Evolutionary conservation across 345 rosid genomes (phyloP).

Genomic region (Acer yangbiense): DNA sequence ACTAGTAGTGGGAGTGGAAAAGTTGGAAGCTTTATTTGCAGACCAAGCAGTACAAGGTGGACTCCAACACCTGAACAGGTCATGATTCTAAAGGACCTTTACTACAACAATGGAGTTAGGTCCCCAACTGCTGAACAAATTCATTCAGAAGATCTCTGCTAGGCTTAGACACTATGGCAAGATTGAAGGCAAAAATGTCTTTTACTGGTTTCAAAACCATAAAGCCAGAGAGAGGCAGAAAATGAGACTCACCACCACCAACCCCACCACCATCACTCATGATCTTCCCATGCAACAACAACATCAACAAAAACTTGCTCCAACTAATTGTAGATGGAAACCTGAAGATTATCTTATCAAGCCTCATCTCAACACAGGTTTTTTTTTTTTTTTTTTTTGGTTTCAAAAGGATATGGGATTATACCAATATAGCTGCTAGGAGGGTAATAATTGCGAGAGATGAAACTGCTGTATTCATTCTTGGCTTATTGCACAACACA

Average conservation of each 20-base stretch:
- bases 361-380: conserved; percentile 30
- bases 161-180: conserved; percentile 82
- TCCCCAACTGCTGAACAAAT: conserved; percentile 94
- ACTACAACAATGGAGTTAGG: conserved; percentile 83
- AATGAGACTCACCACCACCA: conserved; percentile 60
- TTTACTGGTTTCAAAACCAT: conserved; percentile 99
- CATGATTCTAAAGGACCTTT: conserved; percentile 84
- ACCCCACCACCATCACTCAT: conserved; percentile 17
- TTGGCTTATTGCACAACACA: no score
- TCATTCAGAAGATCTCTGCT: conserved; percentile 92
- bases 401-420: no score
- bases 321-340: conserved; percentile 25
- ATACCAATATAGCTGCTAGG: no score
- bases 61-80: conserved; percentile 95
- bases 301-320: conserved; percentile 30
- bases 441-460: no score
- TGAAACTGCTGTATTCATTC: no score
- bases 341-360: conserved; percentile 35
- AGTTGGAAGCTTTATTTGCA: conserved; percentile 57
- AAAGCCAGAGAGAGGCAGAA: conserved; percentile 98
- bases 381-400: conserved; percentile 6
- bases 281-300: conserved; percentile 31
- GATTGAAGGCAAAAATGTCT: conserved; percentile 96
- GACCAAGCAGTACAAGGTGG: conserved; percentile 94
- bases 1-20: conserved; percentile 36